phyloP scores from a whole-genome alignment of 2,329 filamentous ascomycete species.

The Pyrenochaeta sp. region DNA sequence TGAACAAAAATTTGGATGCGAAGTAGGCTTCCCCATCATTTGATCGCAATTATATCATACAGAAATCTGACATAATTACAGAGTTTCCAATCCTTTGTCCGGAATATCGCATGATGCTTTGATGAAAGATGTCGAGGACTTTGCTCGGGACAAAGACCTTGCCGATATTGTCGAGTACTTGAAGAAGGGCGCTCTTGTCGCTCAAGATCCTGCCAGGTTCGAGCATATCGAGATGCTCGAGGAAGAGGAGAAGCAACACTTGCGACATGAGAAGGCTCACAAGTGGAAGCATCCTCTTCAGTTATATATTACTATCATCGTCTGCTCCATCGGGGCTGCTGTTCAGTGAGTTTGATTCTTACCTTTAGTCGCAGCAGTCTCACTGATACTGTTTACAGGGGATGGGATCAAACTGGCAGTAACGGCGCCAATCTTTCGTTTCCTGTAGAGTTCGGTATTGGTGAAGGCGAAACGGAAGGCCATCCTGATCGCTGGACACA shows the following conservation, averaged over 20 bases:
- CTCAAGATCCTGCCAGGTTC: constrained; percentile 70
- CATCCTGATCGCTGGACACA: constrained; percentile 23
- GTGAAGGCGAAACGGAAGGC: constrained; percentile 18
- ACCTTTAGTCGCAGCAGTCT: too few relatives aligned
- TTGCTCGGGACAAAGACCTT: neutral
- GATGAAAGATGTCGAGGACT: neutral
- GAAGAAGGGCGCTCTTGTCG: constrained; percentile 68
- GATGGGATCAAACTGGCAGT: constrained; percentile 69
- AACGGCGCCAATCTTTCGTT: constrained; percentile 66
- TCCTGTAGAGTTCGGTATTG: constrained; percentile 61
- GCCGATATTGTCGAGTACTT: constrained; percentile 40
- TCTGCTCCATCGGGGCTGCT: constrained; percentile 72
- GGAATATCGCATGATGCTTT: neutral
- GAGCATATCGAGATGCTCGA: constrained; percentile 68
- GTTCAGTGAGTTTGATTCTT: constrained; percentile 48
- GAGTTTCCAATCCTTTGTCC: neutral
- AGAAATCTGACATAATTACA: neutral
- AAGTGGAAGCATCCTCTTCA: constrained; percentile 66
- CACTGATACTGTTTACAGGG: constrained; percentile 27
- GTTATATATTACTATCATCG: constrained; percentile 70
- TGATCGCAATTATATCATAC: too few relatives aligned
- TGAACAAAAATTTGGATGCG: constrained; percentile 20
- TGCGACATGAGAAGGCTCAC: constrained; percentile 70
- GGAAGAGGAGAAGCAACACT: constrained; percentile 65
- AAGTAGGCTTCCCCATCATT: constrained; percentile 9